Percentiles rank a stretch among this genome's conserved stretches.
Conservation (phyloP, 768 basidiomycete genomes). For the Trametes cinnabarina region DNA sequence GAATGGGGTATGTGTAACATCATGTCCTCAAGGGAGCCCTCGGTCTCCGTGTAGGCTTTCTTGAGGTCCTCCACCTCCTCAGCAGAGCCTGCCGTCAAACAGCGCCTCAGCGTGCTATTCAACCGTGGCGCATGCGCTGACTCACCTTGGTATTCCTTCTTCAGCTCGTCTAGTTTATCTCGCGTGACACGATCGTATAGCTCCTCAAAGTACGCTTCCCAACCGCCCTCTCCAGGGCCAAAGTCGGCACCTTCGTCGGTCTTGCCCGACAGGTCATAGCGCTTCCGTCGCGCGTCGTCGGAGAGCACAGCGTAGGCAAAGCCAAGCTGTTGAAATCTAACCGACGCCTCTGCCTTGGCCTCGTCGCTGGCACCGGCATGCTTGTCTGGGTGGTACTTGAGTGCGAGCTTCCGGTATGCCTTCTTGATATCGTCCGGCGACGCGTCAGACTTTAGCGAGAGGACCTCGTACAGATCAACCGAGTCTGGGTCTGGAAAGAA, state of each 20-base stretch:
- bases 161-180: slow-evolving; percentile 88
- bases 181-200: slow-evolving; percentile 86
- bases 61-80: slow-evolving; percentile 85
- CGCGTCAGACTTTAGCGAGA: slow-evolving; percentile 54
- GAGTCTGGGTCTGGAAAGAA: slow-evolving; percentile 75
- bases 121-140: not conserved
- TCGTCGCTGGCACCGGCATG: slow-evolving; percentile 58
- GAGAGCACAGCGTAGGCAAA: slow-evolving; percentile 90
- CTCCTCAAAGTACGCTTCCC: slow-evolving; percentile 94
- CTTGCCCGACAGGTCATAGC: slow-evolving; percentile 83
- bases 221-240: slow-evolving; percentile 76
- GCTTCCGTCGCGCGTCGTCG: slow-evolving; percentile 69
- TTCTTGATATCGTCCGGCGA: slow-evolving; percentile 71
- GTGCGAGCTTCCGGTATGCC: slow-evolving; percentile 81
- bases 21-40: slow-evolving; percentile 78
- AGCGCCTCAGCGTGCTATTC: not conserved
- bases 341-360: slow-evolving; percentile 65
- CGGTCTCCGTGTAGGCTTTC: slow-evolving; percentile 64
- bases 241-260: slow-evolving; percentile 79
- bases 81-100: slow-evolving; percentile 57
- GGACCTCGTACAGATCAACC: slow-evolving; percentile 77
- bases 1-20: slow-evolving; percentile 87
- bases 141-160: slow-evolving; percentile 89
- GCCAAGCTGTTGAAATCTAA: slow-evolving; percentile 88
- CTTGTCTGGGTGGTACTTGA: slow-evolving; percentile 89